Evolutionary conservation across 225 moss, liverwort and hornwort genomes (phyloP).

Genomic region (Takakia lepidozioides): DNA sequence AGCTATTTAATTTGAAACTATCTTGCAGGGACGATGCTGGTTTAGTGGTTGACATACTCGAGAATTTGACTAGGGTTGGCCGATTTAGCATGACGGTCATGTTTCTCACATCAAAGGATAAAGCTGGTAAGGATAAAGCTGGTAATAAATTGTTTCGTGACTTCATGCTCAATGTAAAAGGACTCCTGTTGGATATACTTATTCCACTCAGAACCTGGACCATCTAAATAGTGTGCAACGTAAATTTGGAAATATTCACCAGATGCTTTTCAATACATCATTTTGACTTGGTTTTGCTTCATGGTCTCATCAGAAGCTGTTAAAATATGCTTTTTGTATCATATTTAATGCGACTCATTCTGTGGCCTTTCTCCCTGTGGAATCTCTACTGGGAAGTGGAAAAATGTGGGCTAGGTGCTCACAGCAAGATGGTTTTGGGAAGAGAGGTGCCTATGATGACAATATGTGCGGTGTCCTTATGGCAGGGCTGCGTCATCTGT

Average conservation of each 20-base stretch:
- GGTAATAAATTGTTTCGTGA: slow-evolving; percentile 2
- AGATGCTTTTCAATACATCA: not conserved
- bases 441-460: not conserved
- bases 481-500: slow-evolving; percentile 38
- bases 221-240: no score
- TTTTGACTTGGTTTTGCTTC: not conserved
- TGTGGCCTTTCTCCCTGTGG: no score
- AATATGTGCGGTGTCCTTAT: slow-evolving; percentile 4
- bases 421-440: no score
- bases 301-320: not conserved
- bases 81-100: slow-evolving; percentile 92
- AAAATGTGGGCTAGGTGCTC: no score
- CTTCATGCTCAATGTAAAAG: not conserved
- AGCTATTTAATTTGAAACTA: no score
- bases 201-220: no score
- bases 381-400: no score
- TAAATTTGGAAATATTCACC: no score
- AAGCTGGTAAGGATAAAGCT: slow-evolving; percentile 35
- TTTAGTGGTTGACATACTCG: slow-evolving; percentile 55
- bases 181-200: not conserved
- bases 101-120: slow-evolving; percentile 72
- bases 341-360: not conserved
- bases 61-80: slow-evolving; percentile 80
- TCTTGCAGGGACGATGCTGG: slow-evolving; percentile 63
- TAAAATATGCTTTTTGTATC: not conserved